Percentiles rank a stretch among this genome's conserved stretches.
These are phyloP conservation scores for Yamadazyma scolyti DNA, from an alignment of 805 yeast genomes.

Conservation along the genomic window DNA sequence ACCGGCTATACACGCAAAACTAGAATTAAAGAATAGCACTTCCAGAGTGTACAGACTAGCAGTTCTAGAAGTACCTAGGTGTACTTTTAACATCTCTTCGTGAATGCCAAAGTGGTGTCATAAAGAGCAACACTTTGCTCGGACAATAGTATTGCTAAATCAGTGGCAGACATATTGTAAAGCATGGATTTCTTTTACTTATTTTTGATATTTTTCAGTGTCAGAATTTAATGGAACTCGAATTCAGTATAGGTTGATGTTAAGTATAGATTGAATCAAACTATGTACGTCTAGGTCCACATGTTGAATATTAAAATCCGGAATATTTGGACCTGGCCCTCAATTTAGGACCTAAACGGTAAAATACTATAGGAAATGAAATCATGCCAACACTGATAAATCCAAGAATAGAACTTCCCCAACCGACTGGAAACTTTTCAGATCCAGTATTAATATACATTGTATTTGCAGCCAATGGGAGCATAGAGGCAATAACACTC, in stretches of 20 bases:
- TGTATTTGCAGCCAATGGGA: slow-evolving; percentile 58
- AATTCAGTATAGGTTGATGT: too few relatives aligned
- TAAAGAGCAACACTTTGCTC: too few relatives aligned
- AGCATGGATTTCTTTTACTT: too few relatives aligned
- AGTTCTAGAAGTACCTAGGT: too few relatives aligned
- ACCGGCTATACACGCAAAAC: background rate
- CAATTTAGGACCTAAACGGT: slow-evolving; percentile 38
- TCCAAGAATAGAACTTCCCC: slow-evolving; percentile 55
- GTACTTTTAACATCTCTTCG: too few relatives aligned
- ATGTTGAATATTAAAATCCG: slow-evolving; percentile 34
- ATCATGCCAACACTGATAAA: slow-evolving; percentile 41
- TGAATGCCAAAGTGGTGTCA: too few relatives aligned
- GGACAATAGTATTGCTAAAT: too few relatives aligned
- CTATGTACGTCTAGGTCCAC: background rate
- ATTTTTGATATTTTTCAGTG: too few relatives aligned
- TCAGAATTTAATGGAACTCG: too few relatives aligned
- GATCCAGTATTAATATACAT: slow-evolving; percentile 50
- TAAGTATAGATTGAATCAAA: background rate
- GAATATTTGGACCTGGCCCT: slow-evolving; percentile 27
- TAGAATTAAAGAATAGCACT: too few relatives aligned
- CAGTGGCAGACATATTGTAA: too few relatives aligned
- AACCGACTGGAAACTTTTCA: slow-evolving; percentile 49
- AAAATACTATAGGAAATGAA: slow-evolving; percentile 45
- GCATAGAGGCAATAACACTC: slow-evolving; percentile 48
- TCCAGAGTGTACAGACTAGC: too few relatives aligned